These are phyloP conservation scores for Fusarium verticillioides DNA, from an alignment of 2,329 filamentous ascomycete genomes.

Conservation along the genomic window DNA sequence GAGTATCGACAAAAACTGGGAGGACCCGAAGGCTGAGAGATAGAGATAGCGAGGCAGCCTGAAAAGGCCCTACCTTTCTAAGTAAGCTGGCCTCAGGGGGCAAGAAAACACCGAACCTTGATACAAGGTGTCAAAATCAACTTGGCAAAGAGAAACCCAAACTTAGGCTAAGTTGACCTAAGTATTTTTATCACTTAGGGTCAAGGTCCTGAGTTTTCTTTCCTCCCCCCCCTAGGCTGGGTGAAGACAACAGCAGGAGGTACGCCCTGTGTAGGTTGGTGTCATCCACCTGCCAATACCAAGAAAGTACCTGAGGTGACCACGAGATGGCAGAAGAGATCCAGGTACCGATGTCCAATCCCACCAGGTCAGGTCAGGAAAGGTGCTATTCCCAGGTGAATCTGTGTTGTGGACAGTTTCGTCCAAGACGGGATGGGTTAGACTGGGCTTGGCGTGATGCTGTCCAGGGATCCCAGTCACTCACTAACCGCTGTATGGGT, in stretches of 20 bases:
- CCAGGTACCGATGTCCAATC: slow-evolving; percentile 24
- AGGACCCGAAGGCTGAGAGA: not conserved
- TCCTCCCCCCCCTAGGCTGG: not conserved
- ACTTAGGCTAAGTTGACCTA: too few species aligned
- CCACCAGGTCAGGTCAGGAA: slow-evolving; percentile 17
- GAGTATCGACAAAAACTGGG: not conserved
- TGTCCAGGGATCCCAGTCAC: slow-evolving; percentile 24
- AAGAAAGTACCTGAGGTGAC: slow-evolving; percentile 23
- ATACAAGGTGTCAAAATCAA: too few species aligned
- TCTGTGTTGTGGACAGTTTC: slow-evolving; percentile 28
- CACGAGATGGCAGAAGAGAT: not conserved
- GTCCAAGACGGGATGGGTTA: slow-evolving; percentile 32
- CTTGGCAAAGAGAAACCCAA: too few species aligned
- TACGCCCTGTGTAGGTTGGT: slow-evolving; percentile 1
- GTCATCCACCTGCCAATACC: not conserved
- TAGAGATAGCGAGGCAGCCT: not conserved
- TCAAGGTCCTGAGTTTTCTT: too few species aligned
- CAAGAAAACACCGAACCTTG: too few species aligned
- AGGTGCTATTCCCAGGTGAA: slow-evolving; percentile 28
- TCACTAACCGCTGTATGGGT: not conserved
- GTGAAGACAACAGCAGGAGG: slow-evolving; percentile 1
- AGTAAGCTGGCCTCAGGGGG: not conserved
- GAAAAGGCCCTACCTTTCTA: not conserved
- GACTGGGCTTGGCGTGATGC: slow-evolving; percentile 28
- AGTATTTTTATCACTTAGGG: too few species aligned